Conservation (phyloP, 2,329 filamentous ascomycete genomes). For the Coleophoma cylindrospora region DNA sequence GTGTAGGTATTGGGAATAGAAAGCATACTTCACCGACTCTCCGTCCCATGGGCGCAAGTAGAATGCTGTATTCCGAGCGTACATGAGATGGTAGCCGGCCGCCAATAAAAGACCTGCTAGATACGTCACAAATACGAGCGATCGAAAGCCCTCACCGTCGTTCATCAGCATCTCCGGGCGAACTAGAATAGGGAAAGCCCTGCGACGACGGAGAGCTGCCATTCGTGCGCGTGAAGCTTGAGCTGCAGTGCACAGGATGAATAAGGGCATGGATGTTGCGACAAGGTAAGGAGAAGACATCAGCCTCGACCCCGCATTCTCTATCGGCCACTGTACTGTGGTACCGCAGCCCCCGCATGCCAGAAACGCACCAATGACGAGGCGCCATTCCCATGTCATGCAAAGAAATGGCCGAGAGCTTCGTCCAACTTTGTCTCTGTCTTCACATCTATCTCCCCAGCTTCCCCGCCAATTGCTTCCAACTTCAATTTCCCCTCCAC, state of each 20-base stretch:
- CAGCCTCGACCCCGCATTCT: not conserved
- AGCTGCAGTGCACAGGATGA: too few relatives aligned
- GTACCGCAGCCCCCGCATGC: not conserved
- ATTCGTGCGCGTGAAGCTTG: not conserved
- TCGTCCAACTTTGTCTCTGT: too few relatives aligned
- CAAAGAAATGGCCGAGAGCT: not conserved
- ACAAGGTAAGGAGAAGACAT: not conserved
- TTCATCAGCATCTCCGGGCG: too few relatives aligned
- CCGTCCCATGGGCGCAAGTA: not conserved
- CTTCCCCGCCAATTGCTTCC: too few relatives aligned
- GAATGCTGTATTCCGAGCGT: not conserved
- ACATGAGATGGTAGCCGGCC: too few relatives aligned
- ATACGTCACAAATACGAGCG: too few relatives aligned
- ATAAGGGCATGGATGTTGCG: too few relatives aligned
- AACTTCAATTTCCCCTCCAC: too few relatives aligned
- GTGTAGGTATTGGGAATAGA: slow-evolving; percentile 18
- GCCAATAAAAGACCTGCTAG: too few relatives aligned
- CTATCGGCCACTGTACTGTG: not conserved
- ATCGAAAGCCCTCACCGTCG: too few relatives aligned
- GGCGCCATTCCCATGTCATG: not conserved
- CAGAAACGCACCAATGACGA: not conserved
- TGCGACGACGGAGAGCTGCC: not conserved
- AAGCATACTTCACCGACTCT: slow-evolving; percentile 13
- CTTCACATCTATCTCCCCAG: too few relatives aligned
- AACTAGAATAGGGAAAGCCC: too few relatives aligned